These are phyloP conservation scores for Dictyostelium brefeldianum DNA, from an alignment of 78 protist genomes.

Conservation along the genomic window DNA sequence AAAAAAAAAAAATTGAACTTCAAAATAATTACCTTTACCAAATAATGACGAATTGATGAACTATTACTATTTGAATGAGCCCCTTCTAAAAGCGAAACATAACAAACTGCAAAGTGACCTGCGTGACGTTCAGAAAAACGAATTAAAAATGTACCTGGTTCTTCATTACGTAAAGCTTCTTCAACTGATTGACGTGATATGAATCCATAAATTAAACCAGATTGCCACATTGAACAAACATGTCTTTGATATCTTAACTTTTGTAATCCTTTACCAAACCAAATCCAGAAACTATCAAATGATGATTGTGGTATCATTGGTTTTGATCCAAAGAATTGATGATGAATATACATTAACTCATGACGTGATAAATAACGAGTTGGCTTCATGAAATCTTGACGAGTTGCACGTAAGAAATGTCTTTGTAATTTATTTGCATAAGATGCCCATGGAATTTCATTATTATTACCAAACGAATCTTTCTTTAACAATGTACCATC, in stretches of 20 bases:
- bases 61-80: constrained; percentile 62
- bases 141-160: constrained; percentile 83
- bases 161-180: constrained; percentile 71
- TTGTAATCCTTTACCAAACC: constrained; percentile 87
- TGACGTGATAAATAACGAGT: constrained; percentile 78
- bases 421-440: constrained; percentile 82
- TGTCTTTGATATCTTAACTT: constrained; percentile 85
- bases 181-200: constrained; percentile 71
- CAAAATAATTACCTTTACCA: constrained; percentile 66
- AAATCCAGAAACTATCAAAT: constrained; percentile 85
- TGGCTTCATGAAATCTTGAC: constrained; percentile 83
- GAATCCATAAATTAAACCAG: constrained; percentile 83
- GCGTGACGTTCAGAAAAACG: constrained; percentile 84
- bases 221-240: constrained; percentile 83
- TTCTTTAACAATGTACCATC: constrained; percentile 74
- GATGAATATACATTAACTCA: constrained; percentile 75
- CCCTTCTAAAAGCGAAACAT: constrained; percentile 41
- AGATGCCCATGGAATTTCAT: constrained; percentile 79
- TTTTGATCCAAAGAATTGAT: constrained; percentile 77
- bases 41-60: constrained; percentile 80
- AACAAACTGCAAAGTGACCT: constrained; percentile 82
- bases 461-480: constrained; percentile 78
- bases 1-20: no score
- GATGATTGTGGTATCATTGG: constrained; percentile 47
- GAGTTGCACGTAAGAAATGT: constrained; percentile 85